Percentiles rank a stretch among this genome's conserved stretches.
Evolutionary conservation across 2,329 filamentous ascomycete genomes (phyloP).

Genomic region (Cercospora nicotianae): DNA sequence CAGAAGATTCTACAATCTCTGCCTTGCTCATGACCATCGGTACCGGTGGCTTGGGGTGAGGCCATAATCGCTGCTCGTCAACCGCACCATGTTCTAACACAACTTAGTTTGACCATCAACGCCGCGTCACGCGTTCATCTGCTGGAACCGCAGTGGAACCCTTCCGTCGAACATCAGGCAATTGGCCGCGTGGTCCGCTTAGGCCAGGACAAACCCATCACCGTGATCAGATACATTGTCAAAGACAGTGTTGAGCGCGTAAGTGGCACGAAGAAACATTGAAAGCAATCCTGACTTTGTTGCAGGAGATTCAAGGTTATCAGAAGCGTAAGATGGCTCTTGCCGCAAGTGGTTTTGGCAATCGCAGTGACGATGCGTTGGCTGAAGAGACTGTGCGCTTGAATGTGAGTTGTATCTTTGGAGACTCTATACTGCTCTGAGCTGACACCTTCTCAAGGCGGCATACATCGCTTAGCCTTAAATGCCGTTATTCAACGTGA

Average conservation of each 20-base stretch:
- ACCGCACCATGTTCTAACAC: background rate
- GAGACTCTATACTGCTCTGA: background rate
- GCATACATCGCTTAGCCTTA: background rate
- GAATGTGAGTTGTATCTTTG: background rate
- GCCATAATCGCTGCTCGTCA: too few relatives aligned
- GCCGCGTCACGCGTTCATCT: background rate
- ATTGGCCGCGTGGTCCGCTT: background rate
- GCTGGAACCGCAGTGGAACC: background rate
- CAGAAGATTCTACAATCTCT: background rate
- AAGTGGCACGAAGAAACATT: background rate
- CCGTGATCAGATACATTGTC: background rate
- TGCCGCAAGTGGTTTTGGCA: background rate
- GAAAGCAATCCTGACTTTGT: background rate
- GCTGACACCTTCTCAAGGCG: background rate
- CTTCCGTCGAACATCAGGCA: background rate
- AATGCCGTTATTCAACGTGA: background rate
- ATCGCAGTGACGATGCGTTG: background rate
- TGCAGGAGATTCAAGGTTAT: background rate
- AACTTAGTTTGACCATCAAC: background rate
- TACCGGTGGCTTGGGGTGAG: background rate
- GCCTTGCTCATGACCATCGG: background rate
- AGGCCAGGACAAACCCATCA: background rate
- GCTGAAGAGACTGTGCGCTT: background rate
- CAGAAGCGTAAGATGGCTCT: background rate
- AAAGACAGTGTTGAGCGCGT: background rate